These are phyloP conservation scores for Hibiscus tridactylites DNA, from an alignment of 345 rosid genomes.

Conservation along the genomic window DNA sequence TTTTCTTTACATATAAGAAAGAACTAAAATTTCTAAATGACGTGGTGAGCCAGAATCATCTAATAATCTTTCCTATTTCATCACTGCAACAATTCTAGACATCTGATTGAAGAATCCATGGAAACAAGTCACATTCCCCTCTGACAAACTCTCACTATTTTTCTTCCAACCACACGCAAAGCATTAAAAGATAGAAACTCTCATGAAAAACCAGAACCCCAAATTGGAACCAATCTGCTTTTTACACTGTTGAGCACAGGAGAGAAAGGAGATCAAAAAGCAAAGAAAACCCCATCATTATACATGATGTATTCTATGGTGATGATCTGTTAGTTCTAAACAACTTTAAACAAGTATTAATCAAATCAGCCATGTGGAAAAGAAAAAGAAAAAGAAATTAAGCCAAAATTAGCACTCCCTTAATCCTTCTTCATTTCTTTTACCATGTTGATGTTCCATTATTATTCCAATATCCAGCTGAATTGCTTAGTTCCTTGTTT, in stretches of 20 bases:
- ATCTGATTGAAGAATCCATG: no score
- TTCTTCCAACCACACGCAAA: no score
- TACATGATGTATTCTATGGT: conserved; percentile 12
- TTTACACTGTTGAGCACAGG: conserved; percentile 7
- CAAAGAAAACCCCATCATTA: background rate
- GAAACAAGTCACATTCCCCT: no score
- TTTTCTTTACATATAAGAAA: no score
- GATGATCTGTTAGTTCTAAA: conserved; percentile 23
- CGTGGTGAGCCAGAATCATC: no score
- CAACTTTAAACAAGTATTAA: conserved; percentile 16
- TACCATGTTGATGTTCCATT: conserved; percentile 38
- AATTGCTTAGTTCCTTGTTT: conserved; percentile 20
- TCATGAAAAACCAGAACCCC: conserved; percentile 12
- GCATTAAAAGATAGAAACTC: conserved; percentile 3
- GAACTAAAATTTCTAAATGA: no score
- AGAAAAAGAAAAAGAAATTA: background rate
- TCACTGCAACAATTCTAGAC: no score
- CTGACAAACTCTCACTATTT: no score
- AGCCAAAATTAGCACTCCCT: background rate
- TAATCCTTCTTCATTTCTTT: background rate
- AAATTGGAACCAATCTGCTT: conserved; percentile 16
- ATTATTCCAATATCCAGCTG: conserved; percentile 38
- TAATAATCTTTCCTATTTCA: no score
- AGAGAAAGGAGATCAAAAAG: background rate
- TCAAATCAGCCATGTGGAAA: conserved; percentile 13